A percentile compares a stretch with the other conserved stretches of the same genome.
Evolutionary conservation across 192 early-diverging fungal genomes (phyloP).

Genomic region (Gryganskiella cystojenkinii): DNA sequence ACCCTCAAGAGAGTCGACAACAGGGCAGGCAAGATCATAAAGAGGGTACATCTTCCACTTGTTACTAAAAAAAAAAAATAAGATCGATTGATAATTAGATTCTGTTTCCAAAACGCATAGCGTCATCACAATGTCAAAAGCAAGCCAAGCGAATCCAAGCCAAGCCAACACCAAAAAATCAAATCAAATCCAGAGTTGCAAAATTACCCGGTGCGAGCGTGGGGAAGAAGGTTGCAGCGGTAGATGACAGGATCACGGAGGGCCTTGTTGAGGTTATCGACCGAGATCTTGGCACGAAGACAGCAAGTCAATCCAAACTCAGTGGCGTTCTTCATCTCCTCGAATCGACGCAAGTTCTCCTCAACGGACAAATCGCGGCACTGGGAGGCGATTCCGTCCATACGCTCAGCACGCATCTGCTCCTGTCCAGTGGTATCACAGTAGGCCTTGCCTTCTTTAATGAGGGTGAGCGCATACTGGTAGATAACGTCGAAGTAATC

Average conservation of each 20-base stretch:
- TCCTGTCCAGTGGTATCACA: conserved; percentile 90
- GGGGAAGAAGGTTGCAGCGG: conserved; percentile 90
- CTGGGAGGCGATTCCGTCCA: conserved; percentile 82
- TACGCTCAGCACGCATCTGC: conserved; percentile 89
- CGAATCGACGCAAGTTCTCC: conserved; percentile 90
- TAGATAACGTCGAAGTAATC: conserved; percentile 93
- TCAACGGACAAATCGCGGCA: conserved; percentile 88
- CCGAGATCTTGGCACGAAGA: conserved; percentile 95
- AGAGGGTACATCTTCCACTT: conserved; percentile 99
- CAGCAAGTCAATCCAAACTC: conserved; percentile 85
- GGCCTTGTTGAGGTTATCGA: conserved; percentile 88
- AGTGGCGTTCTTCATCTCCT: conserved; percentile 92
- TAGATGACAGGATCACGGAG: conserved; percentile 98
- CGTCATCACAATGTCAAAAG: background rate
- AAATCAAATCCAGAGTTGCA: background rate
- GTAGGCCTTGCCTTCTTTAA: conserved; percentile 91
- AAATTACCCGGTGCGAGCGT: conserved; percentile 90
- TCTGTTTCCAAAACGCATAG: background rate
- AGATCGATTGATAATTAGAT: background rate
- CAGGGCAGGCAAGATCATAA: conserved; percentile 98
- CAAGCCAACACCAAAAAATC: background rate
- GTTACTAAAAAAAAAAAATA: conserved; percentile 32
- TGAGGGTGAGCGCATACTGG: conserved; percentile 85
- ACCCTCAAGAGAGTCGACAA: conserved; percentile 96
- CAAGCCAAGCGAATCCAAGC: background rate